Conservation (phyloP, 176 grass and related monocot species). For the Oryza meyeriana region DNA sequence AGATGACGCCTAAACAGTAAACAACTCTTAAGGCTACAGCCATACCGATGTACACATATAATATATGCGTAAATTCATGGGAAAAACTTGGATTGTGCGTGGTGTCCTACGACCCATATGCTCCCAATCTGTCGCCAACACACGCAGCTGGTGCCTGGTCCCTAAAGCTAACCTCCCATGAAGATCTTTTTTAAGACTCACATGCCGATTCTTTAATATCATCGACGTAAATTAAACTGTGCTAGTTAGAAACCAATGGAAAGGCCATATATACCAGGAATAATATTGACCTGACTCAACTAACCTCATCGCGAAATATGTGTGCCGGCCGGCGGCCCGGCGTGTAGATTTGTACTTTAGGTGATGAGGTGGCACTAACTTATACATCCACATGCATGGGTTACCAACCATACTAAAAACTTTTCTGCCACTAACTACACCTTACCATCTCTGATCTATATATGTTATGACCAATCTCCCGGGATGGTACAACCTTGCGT, state of each 20-base stretch:
- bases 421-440: conserved; percentile 31
- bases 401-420: conserved; percentile 27
- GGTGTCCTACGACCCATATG: not conserved
- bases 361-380: conserved; percentile 1
- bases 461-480: conserved; percentile 24
- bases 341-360: conserved; percentile 13
- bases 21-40: not conserved
- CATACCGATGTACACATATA: not conserved
- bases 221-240: not conserved
- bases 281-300: conserved; percentile 8
- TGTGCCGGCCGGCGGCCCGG: conserved; percentile 20
- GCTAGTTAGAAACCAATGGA: not conserved
- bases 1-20: conserved; percentile 15
- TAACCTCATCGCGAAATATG: conserved; percentile 3
- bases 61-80: too few relatives aligned
- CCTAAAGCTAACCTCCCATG: not conserved
- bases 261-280: not conserved
- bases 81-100: not conserved
- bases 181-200: not conserved
- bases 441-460: not conserved
- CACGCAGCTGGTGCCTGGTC: not conserved
- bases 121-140: not conserved
- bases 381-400: conserved; percentile 27
- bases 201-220: conserved; percentile 15
- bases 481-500: not conserved